These are phyloP conservation scores for Bonia amplexicaulis DNA, from an alignment of 176 grass and related monocot species.

Conservation along the genomic window DNA sequence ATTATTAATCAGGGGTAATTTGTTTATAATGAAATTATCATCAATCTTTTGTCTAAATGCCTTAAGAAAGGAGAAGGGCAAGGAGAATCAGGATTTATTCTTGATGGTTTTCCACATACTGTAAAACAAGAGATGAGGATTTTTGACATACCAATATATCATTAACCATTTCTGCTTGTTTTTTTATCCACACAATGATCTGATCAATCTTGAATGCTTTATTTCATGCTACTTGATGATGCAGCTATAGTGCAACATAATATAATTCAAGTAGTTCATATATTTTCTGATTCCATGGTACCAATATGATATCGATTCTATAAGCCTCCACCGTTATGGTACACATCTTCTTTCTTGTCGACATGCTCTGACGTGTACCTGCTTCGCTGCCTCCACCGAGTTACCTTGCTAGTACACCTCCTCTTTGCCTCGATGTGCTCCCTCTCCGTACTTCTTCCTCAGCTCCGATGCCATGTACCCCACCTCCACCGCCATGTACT, in stretches of 20 bases:
- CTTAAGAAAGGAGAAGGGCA: constrained; percentile 69
- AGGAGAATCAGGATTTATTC: constrained; percentile 94
- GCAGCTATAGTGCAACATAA: neutral
- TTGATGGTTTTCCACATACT: constrained; percentile 89
- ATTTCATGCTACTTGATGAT: neutral
- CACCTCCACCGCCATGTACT: too few relatives aligned
- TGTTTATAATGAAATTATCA: constrained; percentile 92
- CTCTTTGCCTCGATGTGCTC: too few relatives aligned
- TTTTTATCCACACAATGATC: neutral
- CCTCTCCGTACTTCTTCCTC: too few relatives aligned
- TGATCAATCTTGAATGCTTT: neutral
- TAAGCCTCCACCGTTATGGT: too few relatives aligned
- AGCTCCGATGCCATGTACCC: too few relatives aligned
- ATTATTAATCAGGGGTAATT: constrained; percentile 86
- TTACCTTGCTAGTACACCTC: too few relatives aligned
- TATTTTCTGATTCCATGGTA: neutral
- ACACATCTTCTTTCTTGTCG: too few relatives aligned
- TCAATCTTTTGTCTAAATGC: constrained; percentile 70
- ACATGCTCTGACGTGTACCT: too few relatives aligned
- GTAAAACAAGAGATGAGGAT: constrained; percentile 80
- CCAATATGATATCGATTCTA: neutral
- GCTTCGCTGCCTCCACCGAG: too few relatives aligned
- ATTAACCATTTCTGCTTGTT: neutral
- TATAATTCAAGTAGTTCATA: neutral
- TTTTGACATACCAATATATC: neutral